Percentiles rank a stretch among this genome's conserved stretches.
phyloP scores from a whole-genome alignment of 129 eudicot genomes.

The Chrysanthemum lavandulifolium region DNA sequence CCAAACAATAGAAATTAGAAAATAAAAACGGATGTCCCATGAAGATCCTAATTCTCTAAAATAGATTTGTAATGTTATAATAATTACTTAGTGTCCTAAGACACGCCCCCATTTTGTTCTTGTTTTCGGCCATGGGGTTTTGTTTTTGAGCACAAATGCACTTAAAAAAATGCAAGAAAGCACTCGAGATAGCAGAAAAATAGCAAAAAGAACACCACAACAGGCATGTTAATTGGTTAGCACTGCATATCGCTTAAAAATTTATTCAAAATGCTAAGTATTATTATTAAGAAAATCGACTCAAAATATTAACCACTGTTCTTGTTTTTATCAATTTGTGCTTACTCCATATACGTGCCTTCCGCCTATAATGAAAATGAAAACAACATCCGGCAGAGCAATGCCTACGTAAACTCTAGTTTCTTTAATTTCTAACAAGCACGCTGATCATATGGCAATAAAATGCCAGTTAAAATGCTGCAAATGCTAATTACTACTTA shows the following conservation, averaged over 20 bases:
- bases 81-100: no score
- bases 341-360: slow-evolving; percentile 3
- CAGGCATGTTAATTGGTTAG: slow-evolving; percentile 3
- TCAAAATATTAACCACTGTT: not conserved
- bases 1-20: slow-evolving; percentile 8
- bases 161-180: no score
- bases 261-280: slow-evolving; percentile 13
- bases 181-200: no score
- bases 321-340: not conserved
- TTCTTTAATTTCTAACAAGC: not conserved
- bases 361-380: not conserved
- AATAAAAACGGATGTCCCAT: not conserved
- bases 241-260: not conserved
- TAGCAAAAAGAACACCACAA: no score
- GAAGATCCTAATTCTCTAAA: not conserved
- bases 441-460: slow-evolving; percentile 6
- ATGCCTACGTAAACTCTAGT: not conserved
- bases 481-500: not conserved
- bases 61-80: no score
- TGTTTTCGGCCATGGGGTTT: no score
- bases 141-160: no score
- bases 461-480: slow-evolving; percentile 10
- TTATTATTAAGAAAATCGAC: no score
- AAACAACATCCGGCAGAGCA: slow-evolving; percentile 3
- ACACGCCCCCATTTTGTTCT: no score